A percentile compares a stretch with the other conserved stretches of the same genome.
Evolutionary conservation across 2,329 filamentous ascomycete genomes (phyloP).

Genomic region (Microsporum ferrugineum): DNA sequence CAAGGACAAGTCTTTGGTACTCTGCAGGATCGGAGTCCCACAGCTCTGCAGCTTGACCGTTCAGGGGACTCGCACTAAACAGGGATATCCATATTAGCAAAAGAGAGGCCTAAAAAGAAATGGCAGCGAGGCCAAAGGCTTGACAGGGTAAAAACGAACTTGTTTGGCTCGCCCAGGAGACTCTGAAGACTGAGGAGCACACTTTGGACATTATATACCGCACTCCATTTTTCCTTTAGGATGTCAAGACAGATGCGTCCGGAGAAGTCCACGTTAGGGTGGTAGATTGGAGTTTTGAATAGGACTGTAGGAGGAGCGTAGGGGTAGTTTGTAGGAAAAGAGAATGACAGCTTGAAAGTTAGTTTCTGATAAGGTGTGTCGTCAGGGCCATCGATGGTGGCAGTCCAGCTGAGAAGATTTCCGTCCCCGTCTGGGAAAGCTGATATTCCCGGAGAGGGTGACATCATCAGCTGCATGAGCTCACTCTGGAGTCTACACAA

Average conservation of each 20-base stretch:
- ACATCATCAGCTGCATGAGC: conserved; percentile 97
- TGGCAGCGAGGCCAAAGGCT: conserved; percentile 60
- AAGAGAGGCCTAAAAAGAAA: conserved; percentile 72
- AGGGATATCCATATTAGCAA: conserved; percentile 51
- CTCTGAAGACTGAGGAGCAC: conserved; percentile 90
- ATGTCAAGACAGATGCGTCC: conserved; percentile 96
- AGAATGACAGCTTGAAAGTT: conserved; percentile 82
- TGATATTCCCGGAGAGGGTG: conserved; percentile 81
- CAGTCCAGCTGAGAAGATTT: conserved; percentile 85
- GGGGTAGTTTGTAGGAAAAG: conserved; percentile 85
- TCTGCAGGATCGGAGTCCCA: conserved; percentile 84
- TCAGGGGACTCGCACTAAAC: conserved; percentile 74
- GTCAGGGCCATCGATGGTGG: conserved; percentile 80
- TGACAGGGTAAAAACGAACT: conserved; percentile 51
- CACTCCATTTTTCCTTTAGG: conserved; percentile 97
- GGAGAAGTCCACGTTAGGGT: conserved; percentile 96
- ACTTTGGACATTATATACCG: conserved; percentile 91
- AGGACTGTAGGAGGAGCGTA: conserved; percentile 83
- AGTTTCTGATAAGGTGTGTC: conserved; percentile 85
- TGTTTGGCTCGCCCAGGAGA: conserved; percentile 91
- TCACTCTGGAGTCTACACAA: conserved; percentile 74
- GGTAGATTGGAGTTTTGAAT: conserved; percentile 98
- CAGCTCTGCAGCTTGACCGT: conserved; percentile 88
- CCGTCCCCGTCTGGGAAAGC: conserved; percentile 86
- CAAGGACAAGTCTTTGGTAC: conserved; percentile 66